Base-by-base conservation (phyloP, 495 filamentous ascomycete species). In the Parachaetomium inaequale region DNA sequence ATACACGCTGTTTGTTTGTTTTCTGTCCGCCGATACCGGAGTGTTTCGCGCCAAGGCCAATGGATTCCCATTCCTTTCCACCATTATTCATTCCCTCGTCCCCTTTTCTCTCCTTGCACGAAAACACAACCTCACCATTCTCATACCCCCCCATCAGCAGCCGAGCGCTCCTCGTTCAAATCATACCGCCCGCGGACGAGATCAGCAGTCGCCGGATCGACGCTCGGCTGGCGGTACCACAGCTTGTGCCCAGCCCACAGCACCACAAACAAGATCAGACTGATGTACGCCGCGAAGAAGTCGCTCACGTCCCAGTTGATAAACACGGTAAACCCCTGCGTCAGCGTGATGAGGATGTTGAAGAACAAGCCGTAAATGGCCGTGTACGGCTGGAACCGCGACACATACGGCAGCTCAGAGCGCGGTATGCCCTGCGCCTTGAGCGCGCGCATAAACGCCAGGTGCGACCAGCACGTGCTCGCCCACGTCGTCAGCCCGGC, bases 401-500 rank as follows among this genome's bases (percentile, higher is more conserved):
- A 81, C 54, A 80, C 77, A 70, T 84, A 90, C 0, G 85, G 84
- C 31, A 89, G 74, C 6, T 68, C 60, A 31, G 61, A 61, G 4
- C 81, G 71, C 59, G 84, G 77, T 55, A 88, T 82, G 51, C 82
- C 79, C 62, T 83, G 85, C 4, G 76, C 79, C 59, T 79, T 75
- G 31, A 88, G 74, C 6, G 80, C 87, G 1, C 79, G 74, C 75
- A 84, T 82, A 72, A 90, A 89, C 19, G 77, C 75, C 32, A 90
- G 68, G 63, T 88, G 84, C 63, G 81, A 85, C 51, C 79, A 73
- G 68, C 79, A 82, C 54, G 86, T 80, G 36, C 81, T 82, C 14
- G 76, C 76, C 87, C 87, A 90, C 32, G 83, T 85, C 62, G 88
- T 87, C 68, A 90, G 82, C 3, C 86, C 87, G 21, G 87, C 86